These are phyloP conservation scores for Aspergillus sp. DNA, from an alignment of 2,329 filamentous ascomycete species.

Conservation along the genomic window DNA sequence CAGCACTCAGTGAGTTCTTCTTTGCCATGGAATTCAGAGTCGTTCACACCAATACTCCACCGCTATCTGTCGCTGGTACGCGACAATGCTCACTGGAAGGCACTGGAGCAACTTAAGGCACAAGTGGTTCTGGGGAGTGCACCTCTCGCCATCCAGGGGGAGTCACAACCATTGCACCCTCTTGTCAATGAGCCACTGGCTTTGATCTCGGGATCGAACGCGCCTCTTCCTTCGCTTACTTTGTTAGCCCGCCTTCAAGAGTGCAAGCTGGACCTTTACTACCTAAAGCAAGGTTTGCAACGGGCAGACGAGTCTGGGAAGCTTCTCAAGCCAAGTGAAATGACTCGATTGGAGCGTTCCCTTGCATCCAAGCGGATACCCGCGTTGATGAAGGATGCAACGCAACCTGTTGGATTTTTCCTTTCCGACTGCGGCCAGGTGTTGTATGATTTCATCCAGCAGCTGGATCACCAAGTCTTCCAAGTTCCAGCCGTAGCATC, in stretches of 20 bases:
- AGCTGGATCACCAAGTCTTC: constrained; percentile 20
- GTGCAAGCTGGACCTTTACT: constrained; percentile 30
- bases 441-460: constrained; percentile 29
- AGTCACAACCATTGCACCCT: constrained; percentile 31
- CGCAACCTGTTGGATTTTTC: constrained; percentile 34
- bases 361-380: constrained; percentile 34
- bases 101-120: constrained; percentile 15
- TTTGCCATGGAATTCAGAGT: constrained; percentile 10
- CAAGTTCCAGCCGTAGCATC: constrained; percentile 18
- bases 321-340: constrained; percentile 35
- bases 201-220: constrained; percentile 17
- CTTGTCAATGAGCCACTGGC: constrained; percentile 35
- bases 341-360: constrained; percentile 37
- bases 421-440: constrained; percentile 32
- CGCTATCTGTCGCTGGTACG: constrained; percentile 27
- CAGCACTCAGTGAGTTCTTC: constrained; percentile 22
- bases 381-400: constrained; percentile 36
- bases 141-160: constrained; percentile 19
- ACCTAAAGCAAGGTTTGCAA: constrained; percentile 26
- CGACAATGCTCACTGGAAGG: constrained; percentile 24
- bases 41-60: constrained; percentile 17
- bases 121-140: constrained; percentile 19
- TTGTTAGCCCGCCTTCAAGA: constrained; percentile 31
- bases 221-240: constrained; percentile 17
- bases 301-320: constrained; percentile 26